phyloP scores from a whole-genome alignment of 1,139 yeast genomes.

The Nakaseomyces kungkrabaensis region DNA sequence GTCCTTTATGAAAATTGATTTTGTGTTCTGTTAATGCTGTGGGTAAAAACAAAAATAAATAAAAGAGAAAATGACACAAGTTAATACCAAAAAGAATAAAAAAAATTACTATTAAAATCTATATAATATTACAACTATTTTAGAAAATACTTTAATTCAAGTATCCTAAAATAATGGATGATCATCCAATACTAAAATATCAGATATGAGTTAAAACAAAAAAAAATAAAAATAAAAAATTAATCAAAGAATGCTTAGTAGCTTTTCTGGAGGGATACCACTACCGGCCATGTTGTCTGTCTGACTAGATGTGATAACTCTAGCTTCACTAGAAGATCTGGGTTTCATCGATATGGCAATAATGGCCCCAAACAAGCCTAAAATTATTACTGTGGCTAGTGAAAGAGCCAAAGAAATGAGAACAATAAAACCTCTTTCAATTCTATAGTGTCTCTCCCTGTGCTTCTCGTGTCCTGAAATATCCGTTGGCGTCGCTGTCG shows the following conservation, averaged over 20 bases:
- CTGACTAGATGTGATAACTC: neutral
- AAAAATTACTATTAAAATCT: neutral
- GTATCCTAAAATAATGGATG: neutral
- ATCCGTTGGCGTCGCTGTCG: conserved; percentile 12
- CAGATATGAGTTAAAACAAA: too few species aligned
- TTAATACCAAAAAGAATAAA: neutral
- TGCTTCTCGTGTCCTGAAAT: conserved; percentile 9
- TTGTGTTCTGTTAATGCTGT: neutral
- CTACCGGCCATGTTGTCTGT: neutral
- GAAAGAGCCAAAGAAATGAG: conserved; percentile 85
- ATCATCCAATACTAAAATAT: neutral
- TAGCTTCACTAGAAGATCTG: conserved; percentile 6
- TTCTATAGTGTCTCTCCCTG: conserved; percentile 15
- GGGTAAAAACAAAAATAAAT: neutral
- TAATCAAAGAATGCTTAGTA: neutral
- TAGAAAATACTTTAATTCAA: neutral
- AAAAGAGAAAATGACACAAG: neutral
- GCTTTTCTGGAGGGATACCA: neutral
- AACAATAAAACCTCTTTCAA: conserved; percentile 65
- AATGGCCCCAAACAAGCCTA: conserved; percentile 55
- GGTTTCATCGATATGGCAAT: conserved; percentile 37
- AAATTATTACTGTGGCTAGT: conserved; percentile 60
- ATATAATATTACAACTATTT: neutral
- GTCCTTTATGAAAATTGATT: neutral
- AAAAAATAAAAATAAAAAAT: neutral